A percentile compares a stretch with the other conserved stretches of the same genome.
Conservation (phyloP, 208 protist species). For the Strigomonas culicis region DNA sequence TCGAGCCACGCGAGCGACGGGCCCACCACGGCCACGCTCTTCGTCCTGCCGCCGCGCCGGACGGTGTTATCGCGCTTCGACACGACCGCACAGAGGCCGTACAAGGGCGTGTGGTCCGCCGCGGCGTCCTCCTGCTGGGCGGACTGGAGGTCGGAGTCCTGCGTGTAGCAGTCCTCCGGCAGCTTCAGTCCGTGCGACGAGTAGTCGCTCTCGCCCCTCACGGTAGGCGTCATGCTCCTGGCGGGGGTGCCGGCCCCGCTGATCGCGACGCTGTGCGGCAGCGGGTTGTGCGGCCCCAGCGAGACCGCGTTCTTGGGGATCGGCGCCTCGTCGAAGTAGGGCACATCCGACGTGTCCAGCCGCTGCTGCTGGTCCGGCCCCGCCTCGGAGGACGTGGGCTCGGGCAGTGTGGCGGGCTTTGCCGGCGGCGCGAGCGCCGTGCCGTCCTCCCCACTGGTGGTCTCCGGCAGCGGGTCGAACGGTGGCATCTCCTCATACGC, state of each 20-base stretch:
- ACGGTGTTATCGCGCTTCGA: slow-evolving; percentile 54
- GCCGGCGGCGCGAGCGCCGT: background rate
- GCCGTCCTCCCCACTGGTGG: background rate
- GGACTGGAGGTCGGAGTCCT: background rate
- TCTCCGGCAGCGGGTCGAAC: background rate
- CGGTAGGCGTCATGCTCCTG: background rate
- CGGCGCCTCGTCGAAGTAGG: background rate
- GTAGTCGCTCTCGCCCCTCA: background rate
- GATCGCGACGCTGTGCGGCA: background rate
- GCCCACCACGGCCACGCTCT: slow-evolving; percentile 67
- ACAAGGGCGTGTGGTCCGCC: slow-evolving; percentile 21
- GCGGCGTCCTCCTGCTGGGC: background rate
- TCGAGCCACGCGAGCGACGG: slow-evolving; percentile 67
- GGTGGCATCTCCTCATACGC: background rate
- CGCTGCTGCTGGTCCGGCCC: too few relatives aligned
- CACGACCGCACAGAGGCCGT: slow-evolving; percentile 68
- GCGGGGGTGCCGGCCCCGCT: too few relatives aligned
- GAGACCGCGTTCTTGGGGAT: background rate
- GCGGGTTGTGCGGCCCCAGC: background rate
- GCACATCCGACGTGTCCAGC: background rate
- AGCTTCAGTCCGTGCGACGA: too few relatives aligned
- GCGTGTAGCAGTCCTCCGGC: background rate
- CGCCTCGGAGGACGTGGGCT: too few relatives aligned
- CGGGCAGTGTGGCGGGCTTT: too few relatives aligned
- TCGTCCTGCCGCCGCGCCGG: slow-evolving; percentile 73